Evolutionary conservation across 2,329 filamentous ascomycete genomes (phyloP), one percentile per base, ranked within the genome.

Genomic region (Lanzia echinophila): DNA sequence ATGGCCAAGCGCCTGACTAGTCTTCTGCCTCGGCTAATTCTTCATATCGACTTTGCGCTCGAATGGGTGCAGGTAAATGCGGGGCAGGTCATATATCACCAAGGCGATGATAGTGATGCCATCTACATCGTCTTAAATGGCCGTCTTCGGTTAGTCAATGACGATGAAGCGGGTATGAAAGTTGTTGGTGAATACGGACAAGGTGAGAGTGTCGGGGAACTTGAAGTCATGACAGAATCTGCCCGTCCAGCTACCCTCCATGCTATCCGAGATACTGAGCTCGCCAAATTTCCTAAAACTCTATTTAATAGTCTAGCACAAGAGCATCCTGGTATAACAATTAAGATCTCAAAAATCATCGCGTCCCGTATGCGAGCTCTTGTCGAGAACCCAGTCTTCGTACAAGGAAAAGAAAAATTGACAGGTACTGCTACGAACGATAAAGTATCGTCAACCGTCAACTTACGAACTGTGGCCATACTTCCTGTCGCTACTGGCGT

Each of bases 321-420:
- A 67, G 94, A 99, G 66, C 94, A 99, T 66, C 94, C 94, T 5
- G 95, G 90, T 42, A 99, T 99, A 65, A 97, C 94, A 0, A 97
- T 99, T 69, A 96, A 97, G 70, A 95, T 99, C 28, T 97, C 94
- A 1, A 99, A 97, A 70, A 94, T 99, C 62, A 96, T 99, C 64
- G 94, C 94, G 0, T 90, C 91, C 34, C 84, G 94, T 3, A 97
- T 99, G 94, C 80, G 92, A 57, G 82, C 88, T 41, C 73, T 96
- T 38, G 82, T 97, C 19, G 90, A 97, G 62, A 86, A 91, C 63
- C 88, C 90, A 1, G 73, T 88, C 15, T 79, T 82, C 34, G 79
- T 86, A 38, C 77, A 83, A 50, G 77, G 79, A 8, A 82, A 82
- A 56, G 87, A 92, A 50, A 75, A 78, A 5, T 73, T 73, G n/a